Evolutionary conservation across 2,329 filamentous ascomycete species (phyloP).

Genomic region (Beauveria varroae): DNA sequence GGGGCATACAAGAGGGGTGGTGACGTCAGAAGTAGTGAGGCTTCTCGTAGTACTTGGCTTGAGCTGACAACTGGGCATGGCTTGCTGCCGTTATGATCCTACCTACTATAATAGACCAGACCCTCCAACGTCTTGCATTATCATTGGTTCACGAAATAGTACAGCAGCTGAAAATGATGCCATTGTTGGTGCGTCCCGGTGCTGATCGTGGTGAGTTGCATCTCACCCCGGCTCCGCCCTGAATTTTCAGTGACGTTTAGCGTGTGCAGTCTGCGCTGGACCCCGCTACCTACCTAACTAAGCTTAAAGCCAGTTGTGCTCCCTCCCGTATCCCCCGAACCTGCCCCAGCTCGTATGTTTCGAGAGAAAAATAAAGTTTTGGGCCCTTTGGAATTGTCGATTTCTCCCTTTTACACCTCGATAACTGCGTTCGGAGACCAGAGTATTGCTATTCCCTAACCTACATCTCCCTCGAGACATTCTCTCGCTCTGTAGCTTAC

Average conservation of each 20-base stretch:
- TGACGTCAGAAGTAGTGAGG: not conserved
- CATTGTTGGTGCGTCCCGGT: not conserved
- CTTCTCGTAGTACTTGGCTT: not conserved
- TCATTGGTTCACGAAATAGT: not conserved
- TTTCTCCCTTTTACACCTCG: not conserved
- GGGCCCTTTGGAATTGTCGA: not conserved
- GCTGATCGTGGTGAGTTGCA: not conserved
- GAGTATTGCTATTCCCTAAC: not conserved
- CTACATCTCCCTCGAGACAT: not conserved
- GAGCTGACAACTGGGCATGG: not conserved
- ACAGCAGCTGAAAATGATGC: slow-evolving; percentile 3
- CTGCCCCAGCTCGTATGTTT: not conserved
- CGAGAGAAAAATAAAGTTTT: not conserved
- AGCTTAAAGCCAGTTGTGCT: not conserved
- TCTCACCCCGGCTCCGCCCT: not conserved
- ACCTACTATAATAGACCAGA: not conserved
- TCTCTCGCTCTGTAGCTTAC: not conserved
- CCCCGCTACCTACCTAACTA: not conserved
- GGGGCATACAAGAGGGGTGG: not conserved
- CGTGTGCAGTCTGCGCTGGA: not conserved
- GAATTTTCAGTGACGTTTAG: slow-evolving; percentile 1
- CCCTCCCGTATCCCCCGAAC: not conserved
- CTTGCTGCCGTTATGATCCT: not conserved
- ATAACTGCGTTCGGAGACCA: not conserved
- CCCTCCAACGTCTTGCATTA: not conserved